phyloP scores from a whole-genome alignment of 1,284 basidiomycete species.

The Amylostereum areolatum region DNA sequence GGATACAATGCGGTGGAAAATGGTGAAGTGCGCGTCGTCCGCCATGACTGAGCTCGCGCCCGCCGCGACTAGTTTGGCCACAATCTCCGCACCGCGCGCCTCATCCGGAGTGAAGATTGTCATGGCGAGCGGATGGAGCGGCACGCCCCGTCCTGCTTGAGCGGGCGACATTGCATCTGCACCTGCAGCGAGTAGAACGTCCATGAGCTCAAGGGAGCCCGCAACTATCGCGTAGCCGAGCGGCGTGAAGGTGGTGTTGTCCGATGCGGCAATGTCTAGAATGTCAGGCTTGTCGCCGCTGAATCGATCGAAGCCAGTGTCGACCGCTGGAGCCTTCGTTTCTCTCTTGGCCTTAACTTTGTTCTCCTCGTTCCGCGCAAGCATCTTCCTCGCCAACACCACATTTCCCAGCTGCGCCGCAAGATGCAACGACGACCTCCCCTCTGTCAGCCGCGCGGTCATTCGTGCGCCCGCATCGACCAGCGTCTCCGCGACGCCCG shows the following conservation, averaged over 20 bases:
- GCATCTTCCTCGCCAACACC: constrained; percentile 38
- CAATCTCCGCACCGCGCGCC: constrained; percentile 34
- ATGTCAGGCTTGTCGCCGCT: constrained; percentile 43
- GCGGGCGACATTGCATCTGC: constrained; percentile 28
- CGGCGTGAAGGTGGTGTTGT: constrained; percentile 47
- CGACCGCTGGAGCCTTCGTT: constrained; percentile 24
- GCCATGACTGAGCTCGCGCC: constrained; percentile 46
- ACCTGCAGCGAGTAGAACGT: constrained; percentile 39
- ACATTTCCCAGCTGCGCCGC: constrained; percentile 43
- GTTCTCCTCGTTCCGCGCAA: constrained; percentile 31
- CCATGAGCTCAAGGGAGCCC: constrained; percentile 36
- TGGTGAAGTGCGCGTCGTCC: constrained; percentile 36
- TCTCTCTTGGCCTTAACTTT: too few relatives aligned
- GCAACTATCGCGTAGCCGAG: constrained; percentile 46
- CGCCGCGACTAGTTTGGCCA: constrained; percentile 38
- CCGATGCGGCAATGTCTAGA: constrained; percentile 42
- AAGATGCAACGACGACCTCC: constrained; percentile 47
- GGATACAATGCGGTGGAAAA: constrained; percentile 44
- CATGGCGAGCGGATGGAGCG: constrained; percentile 42
- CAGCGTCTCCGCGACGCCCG: constrained; percentile 41
- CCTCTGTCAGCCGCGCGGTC: constrained; percentile 48
- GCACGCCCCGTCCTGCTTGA: constrained; percentile 15
- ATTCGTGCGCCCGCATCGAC: constrained; percentile 37
- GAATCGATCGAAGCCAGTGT: too few relatives aligned
- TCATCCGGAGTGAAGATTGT: constrained; percentile 42